Evolutionary conservation across 768 basidiomycete species (phyloP), one percentile per base, ranked within the genome.

Genomic region (Boletus reticulatus): DNA sequence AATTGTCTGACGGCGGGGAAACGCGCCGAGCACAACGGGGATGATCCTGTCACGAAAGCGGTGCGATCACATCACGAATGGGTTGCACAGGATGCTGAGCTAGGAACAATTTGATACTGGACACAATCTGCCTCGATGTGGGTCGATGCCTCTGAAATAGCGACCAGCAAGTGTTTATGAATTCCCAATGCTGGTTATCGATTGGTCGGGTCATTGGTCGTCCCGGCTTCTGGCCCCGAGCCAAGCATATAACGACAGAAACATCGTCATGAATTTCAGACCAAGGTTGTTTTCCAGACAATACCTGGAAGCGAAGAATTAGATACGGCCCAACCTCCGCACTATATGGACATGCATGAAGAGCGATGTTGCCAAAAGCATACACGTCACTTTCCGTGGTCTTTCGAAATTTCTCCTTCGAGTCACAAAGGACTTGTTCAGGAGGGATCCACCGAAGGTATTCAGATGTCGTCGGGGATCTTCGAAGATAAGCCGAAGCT

Each of bases 381-480:
- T 61, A 61, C 2, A 60, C 32, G 13, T 61, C 60, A 37, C 50
- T 60, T 48, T 50, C 48, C 0, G 19, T 29, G 13, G 61, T 62
- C n/a, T 12, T 38, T 12, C 8, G 44, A 10, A 24, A 41, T 10
- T n/a, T 48, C 9, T 50, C 52, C n/a, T 72, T 63, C 13, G 66
- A 56, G 27, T 60, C 27, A 2, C 43, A 52, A 16, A 10, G 24
- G 2, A 78, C 38, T 24, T 43, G 64, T 17, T 72, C 61, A 0
- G 76, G 66, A 47, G 77, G 77, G 7, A 75, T 73, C 77, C 78
- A 80, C 1, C 79, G 71, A 19, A 78, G 68, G 22, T 76, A 73
- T 3, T 39, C 60, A 2, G 55, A 22, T 17, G 20, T 75, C 76
- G 11, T 69, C 68, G 47, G 75, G 64, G 42, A 61, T 52, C 20